Percentiles rank a stretch among this genome's conserved stretches.
Evolutionary conservation across 2,329 filamentous ascomycete species (phyloP).

Genomic region (Cladosporium sp.): DNA sequence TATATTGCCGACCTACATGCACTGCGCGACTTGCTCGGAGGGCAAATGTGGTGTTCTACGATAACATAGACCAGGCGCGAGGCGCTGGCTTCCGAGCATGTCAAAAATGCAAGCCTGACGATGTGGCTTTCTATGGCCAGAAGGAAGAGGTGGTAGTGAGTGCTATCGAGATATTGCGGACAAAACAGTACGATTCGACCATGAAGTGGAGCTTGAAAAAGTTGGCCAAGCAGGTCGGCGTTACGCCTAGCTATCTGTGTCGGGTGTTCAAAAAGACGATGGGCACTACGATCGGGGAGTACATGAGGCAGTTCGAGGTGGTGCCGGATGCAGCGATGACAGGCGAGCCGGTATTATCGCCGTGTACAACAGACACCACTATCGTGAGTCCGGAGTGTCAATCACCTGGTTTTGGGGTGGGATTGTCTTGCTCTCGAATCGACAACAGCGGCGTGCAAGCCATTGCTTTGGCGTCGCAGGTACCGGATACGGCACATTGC

Average conservation of each 20-base stretch:
- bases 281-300: slow-evolving; percentile 16
- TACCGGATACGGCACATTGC: neutral
- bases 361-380: neutral
- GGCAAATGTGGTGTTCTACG: slow-evolving; percentile 60
- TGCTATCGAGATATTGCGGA: slow-evolving; percentile 46
- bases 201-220: slow-evolving; percentile 22
- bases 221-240: slow-evolving; percentile 53
- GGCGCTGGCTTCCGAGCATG: slow-evolving; percentile 57
- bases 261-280: slow-evolving; percentile 53
- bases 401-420: neutral
- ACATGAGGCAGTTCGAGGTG: slow-evolving; percentile 14
- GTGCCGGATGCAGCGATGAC: too few relatives aligned
- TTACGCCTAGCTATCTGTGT: slow-evolving; percentile 61
- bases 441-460: neutral
- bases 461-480: neutral
- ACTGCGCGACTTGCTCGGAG: slow-evolving; percentile 60
- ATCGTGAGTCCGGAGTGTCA: neutral
- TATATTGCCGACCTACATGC: slow-evolving; percentile 65
- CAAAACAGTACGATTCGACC: slow-evolving; percentile 35
- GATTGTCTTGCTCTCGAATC: neutral
- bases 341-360: neutral
- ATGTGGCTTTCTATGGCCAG: slow-evolving; percentile 31
- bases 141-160: slow-evolving; percentile 47
- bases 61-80: slow-evolving; percentile 50
- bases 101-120: slow-evolving; percentile 57